phyloP scores from a whole-genome alignment of 2,329 filamentous ascomycete genomes.

The Podosphaera fusca region DNA sequence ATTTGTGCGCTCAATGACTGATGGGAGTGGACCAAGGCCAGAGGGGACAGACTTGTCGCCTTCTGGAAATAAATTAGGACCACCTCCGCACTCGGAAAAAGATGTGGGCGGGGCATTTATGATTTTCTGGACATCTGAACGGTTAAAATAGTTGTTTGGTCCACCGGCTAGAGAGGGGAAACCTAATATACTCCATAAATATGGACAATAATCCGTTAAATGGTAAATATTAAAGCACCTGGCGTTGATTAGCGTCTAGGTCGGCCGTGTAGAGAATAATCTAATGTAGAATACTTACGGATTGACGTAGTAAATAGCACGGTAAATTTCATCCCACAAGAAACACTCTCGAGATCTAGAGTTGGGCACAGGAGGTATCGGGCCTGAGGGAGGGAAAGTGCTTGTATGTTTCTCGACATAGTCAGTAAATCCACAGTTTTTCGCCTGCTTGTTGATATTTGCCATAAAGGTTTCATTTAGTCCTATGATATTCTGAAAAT shows the following conservation, averaged over 20 bases:
- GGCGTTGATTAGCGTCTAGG: too few relatives aligned
- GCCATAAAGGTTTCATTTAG: slow-evolving; percentile 27
- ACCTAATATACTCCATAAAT: slow-evolving; percentile 11
- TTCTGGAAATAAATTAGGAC: slow-evolving; percentile 22
- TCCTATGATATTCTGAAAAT: slow-evolving; percentile 26
- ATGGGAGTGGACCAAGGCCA: slow-evolving; percentile 27
- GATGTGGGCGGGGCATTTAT: slow-evolving; percentile 30
- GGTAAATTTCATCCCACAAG: slow-evolving; percentile 20
- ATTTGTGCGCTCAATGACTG: slow-evolving; percentile 36
- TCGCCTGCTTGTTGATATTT: slow-evolving; percentile 21
- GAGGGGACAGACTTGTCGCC: slow-evolving; percentile 25
- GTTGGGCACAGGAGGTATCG: slow-evolving; percentile 21
- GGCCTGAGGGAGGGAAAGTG: slow-evolving; percentile 31
- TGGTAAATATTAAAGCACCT: slow-evolving; percentile 40
- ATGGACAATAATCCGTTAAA: slow-evolving; percentile 25
- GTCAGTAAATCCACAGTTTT: slow-evolving; percentile 27
- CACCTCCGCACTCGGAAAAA: slow-evolving; percentile 29
- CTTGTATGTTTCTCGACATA: slow-evolving; percentile 25
- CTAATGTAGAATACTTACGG: slow-evolving; percentile 2
- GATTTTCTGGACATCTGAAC: slow-evolving; percentile 32
- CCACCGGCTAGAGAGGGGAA: slow-evolving; percentile 27
- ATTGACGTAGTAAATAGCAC: slow-evolving; percentile 29
- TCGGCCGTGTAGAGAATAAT: too few relatives aligned
- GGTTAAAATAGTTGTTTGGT: slow-evolving; percentile 36
- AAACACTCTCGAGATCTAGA: slow-evolving; percentile 7